A percentile compares a stretch with the other conserved stretches of the same genome.
These are phyloP conservation scores for Coemansia sp. DNA, from an alignment of 192 early-diverging fungal genomes.

Conservation along the genomic window DNA sequence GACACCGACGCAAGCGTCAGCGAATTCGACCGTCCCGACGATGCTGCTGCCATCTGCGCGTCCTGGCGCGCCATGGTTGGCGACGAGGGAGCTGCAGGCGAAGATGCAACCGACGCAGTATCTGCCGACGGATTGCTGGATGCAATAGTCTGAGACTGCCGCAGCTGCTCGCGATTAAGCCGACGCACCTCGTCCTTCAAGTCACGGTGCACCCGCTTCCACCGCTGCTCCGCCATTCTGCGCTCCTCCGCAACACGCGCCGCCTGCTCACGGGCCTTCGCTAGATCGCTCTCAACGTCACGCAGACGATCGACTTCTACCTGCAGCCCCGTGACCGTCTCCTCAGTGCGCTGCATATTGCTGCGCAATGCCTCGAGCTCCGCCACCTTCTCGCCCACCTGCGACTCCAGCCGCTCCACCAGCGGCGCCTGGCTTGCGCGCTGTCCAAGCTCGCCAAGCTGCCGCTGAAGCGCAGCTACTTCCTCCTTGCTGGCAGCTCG, in stretches of 20 bases:
- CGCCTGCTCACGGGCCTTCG: conserved; percentile 22
- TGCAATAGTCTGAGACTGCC: background rate
- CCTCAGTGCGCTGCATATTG: conserved; percentile 38
- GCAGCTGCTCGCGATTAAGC: conserved; percentile 38
- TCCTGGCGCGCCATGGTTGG: background rate
- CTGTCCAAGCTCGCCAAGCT: conserved; percentile 34
- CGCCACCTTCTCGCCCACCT: conserved; percentile 34
- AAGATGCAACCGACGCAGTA: background rate
- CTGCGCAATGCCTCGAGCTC: conserved; percentile 50
- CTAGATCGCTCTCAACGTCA: conserved; percentile 37
- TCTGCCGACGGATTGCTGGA: background rate
- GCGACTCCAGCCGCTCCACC: conserved; percentile 42
- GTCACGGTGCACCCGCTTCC: conserved; percentile 53
- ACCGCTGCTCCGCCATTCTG: conserved; percentile 47
- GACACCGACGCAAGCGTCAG: conserved; percentile 51
- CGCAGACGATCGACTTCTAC: conserved; percentile 49
- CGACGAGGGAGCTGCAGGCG: background rate
- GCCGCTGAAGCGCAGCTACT: conserved; percentile 19
- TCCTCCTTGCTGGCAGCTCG: conserved; percentile 13
- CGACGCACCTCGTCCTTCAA: conserved; percentile 55
- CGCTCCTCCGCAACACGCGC: conserved; percentile 40
- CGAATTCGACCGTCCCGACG: conserved; percentile 39
- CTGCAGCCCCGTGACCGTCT: conserved; percentile 20
- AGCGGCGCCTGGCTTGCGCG: conserved; percentile 16
- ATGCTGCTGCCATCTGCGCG: background rate